Conservation (phyloP, 192 early-diverging fungal species). For the Spinellus fusiger region DNA sequence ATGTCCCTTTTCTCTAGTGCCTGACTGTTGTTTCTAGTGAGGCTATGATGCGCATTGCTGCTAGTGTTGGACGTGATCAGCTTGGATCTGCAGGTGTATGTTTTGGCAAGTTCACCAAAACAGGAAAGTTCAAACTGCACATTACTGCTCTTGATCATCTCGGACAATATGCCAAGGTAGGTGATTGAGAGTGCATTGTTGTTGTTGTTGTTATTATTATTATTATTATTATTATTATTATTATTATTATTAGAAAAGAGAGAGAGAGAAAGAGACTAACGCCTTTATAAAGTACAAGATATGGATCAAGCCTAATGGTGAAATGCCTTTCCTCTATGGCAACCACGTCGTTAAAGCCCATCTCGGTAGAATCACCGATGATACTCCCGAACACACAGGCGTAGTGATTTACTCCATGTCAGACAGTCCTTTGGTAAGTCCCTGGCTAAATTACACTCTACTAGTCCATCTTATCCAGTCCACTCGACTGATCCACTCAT, state of each 20-base stretch:
- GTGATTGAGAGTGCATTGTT: neutral
- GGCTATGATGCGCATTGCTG: conserved; percentile 84
- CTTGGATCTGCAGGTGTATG: conserved; percentile 90
- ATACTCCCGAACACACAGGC: conserved; percentile 97
- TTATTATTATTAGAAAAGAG: no score
- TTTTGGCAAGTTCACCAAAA: conserved; percentile 99
- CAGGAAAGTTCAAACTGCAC: conserved; percentile 92
- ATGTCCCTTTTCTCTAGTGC: neutral
- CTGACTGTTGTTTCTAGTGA: conserved; percentile 46
- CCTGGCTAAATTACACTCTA: no score
- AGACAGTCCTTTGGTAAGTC: conserved; percentile 75
- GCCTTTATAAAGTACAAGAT: conserved; percentile 75
- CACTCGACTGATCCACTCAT: neutral
- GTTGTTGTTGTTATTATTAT: no score
- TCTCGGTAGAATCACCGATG: conserved; percentile 93
- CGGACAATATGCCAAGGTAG: conserved; percentile 89
- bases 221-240: no score
- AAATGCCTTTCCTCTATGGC: conserved; percentile 98
- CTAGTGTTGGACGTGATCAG: conserved; percentile 76
- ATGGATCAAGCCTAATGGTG: conserved; percentile 98
- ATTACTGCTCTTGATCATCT: conserved; percentile 91
- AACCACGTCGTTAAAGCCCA: conserved; percentile 98
- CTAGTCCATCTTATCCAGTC: no score
- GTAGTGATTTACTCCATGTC: conserved; percentile 92
- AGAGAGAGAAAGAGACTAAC: neutral